phyloP scores from a whole-genome alignment of 2,329 filamentous ascomycete genomes.

The Trichophyton equinum region DNA sequence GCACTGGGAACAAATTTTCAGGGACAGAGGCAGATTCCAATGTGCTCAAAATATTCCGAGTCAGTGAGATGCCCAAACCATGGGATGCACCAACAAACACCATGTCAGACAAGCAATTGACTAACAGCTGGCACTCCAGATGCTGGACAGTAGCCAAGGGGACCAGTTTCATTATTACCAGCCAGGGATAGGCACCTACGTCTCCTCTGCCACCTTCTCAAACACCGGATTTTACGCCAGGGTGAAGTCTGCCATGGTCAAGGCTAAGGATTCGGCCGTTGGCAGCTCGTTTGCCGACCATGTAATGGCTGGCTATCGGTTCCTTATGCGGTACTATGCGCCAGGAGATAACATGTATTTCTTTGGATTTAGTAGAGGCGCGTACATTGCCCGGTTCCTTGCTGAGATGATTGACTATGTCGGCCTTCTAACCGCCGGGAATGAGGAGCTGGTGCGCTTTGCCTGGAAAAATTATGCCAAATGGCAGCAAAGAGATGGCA shows the following conservation, averaged over 20 bases:
- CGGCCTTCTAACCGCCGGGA: constrained; percentile 39
- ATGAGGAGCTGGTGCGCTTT: constrained; percentile 43
- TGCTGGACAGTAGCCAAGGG: constrained; percentile 27
- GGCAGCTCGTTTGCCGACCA: constrained; percentile 36
- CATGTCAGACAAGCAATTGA: neutral
- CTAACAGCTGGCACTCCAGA: constrained; percentile 15
- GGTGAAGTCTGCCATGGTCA: constrained; percentile 13
- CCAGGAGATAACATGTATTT: constrained; percentile 42
- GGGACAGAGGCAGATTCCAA: constrained; percentile 39
- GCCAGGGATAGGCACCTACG: constrained; percentile 35
- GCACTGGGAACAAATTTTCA: constrained; percentile 21
- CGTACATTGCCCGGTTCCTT: constrained; percentile 42
- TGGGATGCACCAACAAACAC: neutral
- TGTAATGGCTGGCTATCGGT: constrained; percentile 42
- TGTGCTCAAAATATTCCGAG: constrained; percentile 37
- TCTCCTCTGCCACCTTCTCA: constrained; percentile 25
- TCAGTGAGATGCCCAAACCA: constrained; percentile 6
- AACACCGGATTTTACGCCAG: constrained; percentile 22
- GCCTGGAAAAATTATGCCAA: constrained; percentile 29
- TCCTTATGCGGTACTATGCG: constrained; percentile 45
- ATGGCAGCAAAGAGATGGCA: constrained; percentile 22
- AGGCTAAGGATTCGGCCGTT: constrained; percentile 13
- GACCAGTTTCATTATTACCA: constrained; percentile 16
- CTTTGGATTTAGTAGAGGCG: constrained; percentile 44
- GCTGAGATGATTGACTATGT: constrained; percentile 41